Evolutionary conservation across 441 rosid genomes (phyloP), one percentile per base, ranked within the genome.

Genomic region (Adansonia gregorii): DNA sequence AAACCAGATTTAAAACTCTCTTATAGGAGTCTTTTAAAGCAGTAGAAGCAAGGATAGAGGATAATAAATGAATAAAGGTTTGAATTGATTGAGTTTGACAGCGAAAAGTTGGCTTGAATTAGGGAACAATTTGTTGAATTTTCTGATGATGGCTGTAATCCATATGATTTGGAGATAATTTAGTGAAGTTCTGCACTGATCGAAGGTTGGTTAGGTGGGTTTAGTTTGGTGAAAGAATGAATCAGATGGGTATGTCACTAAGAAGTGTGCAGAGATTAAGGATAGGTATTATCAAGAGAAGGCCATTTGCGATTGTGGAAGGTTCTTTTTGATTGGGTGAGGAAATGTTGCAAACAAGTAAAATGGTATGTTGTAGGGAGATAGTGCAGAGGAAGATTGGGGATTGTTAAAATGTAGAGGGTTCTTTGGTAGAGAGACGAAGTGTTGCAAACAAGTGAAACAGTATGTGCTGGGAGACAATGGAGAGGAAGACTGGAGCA

Each of bases 11-110:
- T 59, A 22, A 59, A 59, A 31, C n/a, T 8, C 35, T 59, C 10
- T 59, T 14, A 60, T 24, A 60, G 66, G 17, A 24, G 41, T 60
- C 66, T 22, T 60, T 60, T 60, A 60, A 51, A 45, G 54, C 19
- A 67, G 52, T 67, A 19, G 35, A 67, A 45, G 52, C 4, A 67
- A 11, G n/a, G 54, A 67, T 67, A 67, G 45, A 45, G 52, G 72
- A 45, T 72, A 6, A 3, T 58, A 39, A 68, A 46, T 22, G 35
- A 48, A 51, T 22, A 48, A 48, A 12, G 19, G 56, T 68, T 58
- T 15, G 5, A 58, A 12, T 58, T 43, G 65, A 39, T 41, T 73
- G 65, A 41, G 39, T 55, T 58, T 19, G 51, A 56, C 58, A 39
- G 55, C 17, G 11, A 73, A 55, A 41, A 7, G 11, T 48, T 68